phyloP scores from a whole-genome alignment of 495 filamentous ascomycete genomes.

The Mycothermus thermophilus region DNA sequence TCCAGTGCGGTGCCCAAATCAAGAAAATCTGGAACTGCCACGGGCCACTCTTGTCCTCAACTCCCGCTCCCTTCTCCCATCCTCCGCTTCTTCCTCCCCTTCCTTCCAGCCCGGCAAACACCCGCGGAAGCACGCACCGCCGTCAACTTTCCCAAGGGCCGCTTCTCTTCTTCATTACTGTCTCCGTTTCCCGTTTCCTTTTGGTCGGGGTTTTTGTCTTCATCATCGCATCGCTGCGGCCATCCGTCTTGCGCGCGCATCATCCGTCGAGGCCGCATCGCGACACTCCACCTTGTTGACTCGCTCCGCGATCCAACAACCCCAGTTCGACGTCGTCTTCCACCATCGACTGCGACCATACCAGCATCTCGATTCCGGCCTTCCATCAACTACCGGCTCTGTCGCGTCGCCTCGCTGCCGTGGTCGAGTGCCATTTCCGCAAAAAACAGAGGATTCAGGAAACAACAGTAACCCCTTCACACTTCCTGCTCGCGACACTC shows the following conservation, averaged over 20 bases:
- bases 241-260: constrained; percentile 10
- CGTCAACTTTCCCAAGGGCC: constrained; percentile 23
- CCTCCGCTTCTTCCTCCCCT: constrained; percentile 5
- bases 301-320: too few relatives aligned
- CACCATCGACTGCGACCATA: too few relatives aligned
- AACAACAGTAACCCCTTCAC: constrained; percentile 5
- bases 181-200: constrained; percentile 11
- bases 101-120: constrained; percentile 7
- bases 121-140: constrained; percentile 23
- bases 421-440: background rate
- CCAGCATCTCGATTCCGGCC: background rate
- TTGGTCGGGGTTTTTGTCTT: constrained; percentile 17
- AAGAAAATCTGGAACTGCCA: constrained; percentile 18
- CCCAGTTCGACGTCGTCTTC: too few relatives aligned
- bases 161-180: constrained; percentile 26
- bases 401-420: background rate
- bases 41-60: constrained; percentile 2
- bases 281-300: background rate
- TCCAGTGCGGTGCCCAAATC: constrained; percentile 17
- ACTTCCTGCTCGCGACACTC: constrained; percentile 29
- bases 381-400: background rate
- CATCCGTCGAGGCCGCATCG: background rate
- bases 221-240: constrained; percentile 12
- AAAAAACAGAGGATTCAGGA: constrained; percentile 9
- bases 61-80: constrained; percentile 2